phyloP scores from a whole-genome alignment of 2,329 filamentous ascomycete genomes.

The Pyricularia pennisetigena region DNA sequence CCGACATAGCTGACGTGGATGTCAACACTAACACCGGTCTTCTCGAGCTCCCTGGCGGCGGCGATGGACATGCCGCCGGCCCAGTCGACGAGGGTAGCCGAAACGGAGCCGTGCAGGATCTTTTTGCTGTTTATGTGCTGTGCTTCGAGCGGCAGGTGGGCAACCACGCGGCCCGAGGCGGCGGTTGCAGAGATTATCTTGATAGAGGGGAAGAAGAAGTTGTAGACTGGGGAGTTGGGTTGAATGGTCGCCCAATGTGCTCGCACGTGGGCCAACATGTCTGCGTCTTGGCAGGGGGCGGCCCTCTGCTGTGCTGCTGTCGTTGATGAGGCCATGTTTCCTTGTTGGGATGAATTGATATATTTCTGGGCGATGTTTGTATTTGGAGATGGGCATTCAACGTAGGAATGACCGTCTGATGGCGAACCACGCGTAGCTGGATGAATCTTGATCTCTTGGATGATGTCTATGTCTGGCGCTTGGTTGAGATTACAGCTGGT shows the following conservation, averaged over 20 bases:
- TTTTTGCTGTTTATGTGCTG: constrained; percentile 59
- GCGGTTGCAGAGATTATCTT: constrained; percentile 29
- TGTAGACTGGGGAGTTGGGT: constrained; percentile 42
- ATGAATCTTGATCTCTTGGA: not conserved
- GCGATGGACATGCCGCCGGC: constrained; percentile 64
- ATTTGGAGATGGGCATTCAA: too few relatives aligned
- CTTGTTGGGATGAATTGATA: not conserved
- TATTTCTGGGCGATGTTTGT: not conserved
- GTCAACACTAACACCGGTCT: constrained; percentile 62
- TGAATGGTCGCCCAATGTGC: constrained; percentile 25
- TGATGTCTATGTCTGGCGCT: not conserved
- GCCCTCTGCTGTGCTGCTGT: not conserved
- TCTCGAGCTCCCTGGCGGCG: constrained; percentile 48
- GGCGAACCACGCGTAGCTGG: not conserved
- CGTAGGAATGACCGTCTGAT: not conserved
- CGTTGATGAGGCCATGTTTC: not conserved
- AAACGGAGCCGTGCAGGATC: constrained; percentile 62
- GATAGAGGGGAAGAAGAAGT: constrained; percentile 36
- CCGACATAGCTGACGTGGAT: constrained; percentile 65
- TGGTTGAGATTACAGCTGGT: not conserved
- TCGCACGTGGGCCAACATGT: constrained; percentile 15
- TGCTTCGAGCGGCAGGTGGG: constrained; percentile 34
- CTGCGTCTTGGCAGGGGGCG: not conserved
- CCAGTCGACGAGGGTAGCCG: constrained; percentile 64
- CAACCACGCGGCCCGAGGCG: constrained; percentile 31